Evolutionary conservation across 2,329 filamentous ascomycete genomes (phyloP).

Genomic region (Verticillium isaacii): DNA sequence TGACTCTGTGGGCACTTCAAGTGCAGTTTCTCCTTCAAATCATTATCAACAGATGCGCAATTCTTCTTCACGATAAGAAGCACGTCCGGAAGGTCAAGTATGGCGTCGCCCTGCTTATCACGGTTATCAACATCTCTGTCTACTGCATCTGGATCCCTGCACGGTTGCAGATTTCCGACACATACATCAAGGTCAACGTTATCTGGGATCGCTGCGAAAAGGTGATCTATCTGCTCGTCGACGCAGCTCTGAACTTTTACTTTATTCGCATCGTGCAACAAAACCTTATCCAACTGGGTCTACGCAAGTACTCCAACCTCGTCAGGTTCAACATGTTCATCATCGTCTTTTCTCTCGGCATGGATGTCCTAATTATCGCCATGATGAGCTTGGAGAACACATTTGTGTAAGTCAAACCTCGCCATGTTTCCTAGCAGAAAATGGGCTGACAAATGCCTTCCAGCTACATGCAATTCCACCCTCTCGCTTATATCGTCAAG

Average conservation of each 20-base stretch:
- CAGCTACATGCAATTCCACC: slow-evolving; percentile 32
- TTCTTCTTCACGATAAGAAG: not conserved
- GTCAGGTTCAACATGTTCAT: slow-evolving; percentile 26
- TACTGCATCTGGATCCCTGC: slow-evolving; percentile 47
- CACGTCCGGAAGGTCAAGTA: slow-evolving; percentile 30
- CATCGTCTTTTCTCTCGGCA: slow-evolving; percentile 18
- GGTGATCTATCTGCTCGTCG: slow-evolving; percentile 38
- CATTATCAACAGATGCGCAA: slow-evolving; percentile 39
- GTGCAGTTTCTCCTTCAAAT: slow-evolving; percentile 42
- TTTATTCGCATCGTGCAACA: slow-evolving; percentile 38
- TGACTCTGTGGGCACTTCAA: slow-evolving; percentile 20
- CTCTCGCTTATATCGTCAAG: slow-evolving; percentile 46
- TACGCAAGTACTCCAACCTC: slow-evolving; percentile 43
- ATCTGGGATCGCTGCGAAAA: slow-evolving; percentile 48
- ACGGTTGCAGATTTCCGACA: slow-evolving; percentile 32
- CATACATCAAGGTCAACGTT: slow-evolving; percentile 36
- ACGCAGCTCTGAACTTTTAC: slow-evolving; percentile 40
- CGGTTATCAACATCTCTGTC: slow-evolving; percentile 41
- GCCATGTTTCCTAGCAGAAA: not conserved
- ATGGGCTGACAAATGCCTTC: not conserved
- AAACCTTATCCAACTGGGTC: slow-evolving; percentile 39
- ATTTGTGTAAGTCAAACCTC: slow-evolving; percentile 14
- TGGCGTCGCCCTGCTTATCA: slow-evolving; percentile 34
- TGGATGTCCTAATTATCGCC: slow-evolving; percentile 15
- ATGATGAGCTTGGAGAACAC: not conserved